Evolutionary conservation across 768 basidiomycete species (phyloP), one percentile per base, ranked within the genome.

Genomic region (Obba rivulosa): DNA sequence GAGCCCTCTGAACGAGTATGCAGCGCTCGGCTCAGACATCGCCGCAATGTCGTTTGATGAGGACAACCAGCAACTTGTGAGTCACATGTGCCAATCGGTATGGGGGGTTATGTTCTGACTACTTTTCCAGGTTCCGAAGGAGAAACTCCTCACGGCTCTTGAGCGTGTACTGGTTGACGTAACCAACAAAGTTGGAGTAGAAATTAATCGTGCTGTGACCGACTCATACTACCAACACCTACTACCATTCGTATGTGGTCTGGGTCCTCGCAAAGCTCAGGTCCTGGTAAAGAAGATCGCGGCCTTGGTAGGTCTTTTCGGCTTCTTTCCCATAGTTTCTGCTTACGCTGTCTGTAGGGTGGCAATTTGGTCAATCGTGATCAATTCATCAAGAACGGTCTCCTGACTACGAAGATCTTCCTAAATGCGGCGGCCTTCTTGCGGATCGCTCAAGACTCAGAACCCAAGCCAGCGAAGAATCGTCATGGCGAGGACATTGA

Each of bases 191-290:
- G 85, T 94, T 52, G 96, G 96, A 24, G 93, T 98, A 39, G 94
- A 98, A 63, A 87, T 99, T 71, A 98, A 99, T 64, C 85, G 87
- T 24, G 90, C 92, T 28, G 84, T 92, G 16, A 81, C 82, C 2
- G 92, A 97, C 64, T 58, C 82, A 3, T 96, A 98, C 65, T 92
- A 96, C 61, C 85, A 89, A 56, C 77, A 85, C 44, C 76, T 97
- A 25, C 74, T 99, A 9, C 93, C 87, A 2, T 95, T 90, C 60
- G 80, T 99, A 36, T 83, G 92, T 59, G 96, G 96, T 13, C 75
- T 99, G 43, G 96, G 96, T 8, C 96, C 93, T 8, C 80, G 96
- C 49, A 99, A 99, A 65, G 91, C 93, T 4, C 85, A 91, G 55
- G 78, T 79, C 4, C 63, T 98, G 38, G 75, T 92, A 31, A 85